These are phyloP conservation scores for Blepharisma stoltei DNA, from an alignment of 73 alveolate species.

Conservation along the genomic window DNA sequence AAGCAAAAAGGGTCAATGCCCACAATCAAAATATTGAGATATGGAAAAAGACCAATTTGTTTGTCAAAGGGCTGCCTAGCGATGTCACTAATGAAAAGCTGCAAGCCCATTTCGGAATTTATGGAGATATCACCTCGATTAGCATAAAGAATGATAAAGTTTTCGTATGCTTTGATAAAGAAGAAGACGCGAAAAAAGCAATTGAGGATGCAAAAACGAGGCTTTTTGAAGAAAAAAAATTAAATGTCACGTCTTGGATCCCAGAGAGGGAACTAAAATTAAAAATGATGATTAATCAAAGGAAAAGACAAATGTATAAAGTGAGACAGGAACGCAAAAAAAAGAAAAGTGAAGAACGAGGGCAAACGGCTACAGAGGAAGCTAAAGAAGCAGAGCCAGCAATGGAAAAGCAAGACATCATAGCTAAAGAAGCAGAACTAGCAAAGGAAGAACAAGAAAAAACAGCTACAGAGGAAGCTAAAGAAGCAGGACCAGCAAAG, in stretches of 20 bases:
- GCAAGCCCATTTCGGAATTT: background rate
- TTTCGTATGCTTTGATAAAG: background rate
- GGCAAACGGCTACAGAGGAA: background rate
- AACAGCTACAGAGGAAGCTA: too few species aligned
- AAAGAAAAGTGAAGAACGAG: background rate
- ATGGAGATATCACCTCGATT: background rate
- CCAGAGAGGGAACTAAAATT: background rate
- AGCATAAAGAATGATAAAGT: background rate
- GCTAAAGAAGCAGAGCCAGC: too few species aligned
- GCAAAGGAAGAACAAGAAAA: too few species aligned
- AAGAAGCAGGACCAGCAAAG: too few species aligned
- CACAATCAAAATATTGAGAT: background rate
- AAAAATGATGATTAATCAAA: background rate
- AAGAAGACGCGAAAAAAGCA: conserved; percentile 7
- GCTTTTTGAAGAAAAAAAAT: background rate
- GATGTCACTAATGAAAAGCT: background rate
- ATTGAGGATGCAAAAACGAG: conserved; percentile 2
- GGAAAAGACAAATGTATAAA: background rate
- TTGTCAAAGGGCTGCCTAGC: background rate
- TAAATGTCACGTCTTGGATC: background rate
- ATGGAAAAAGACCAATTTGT: background rate
- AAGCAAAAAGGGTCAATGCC: background rate
- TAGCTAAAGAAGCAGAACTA: too few species aligned
- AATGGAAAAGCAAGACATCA: too few species aligned
- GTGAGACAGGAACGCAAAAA: background rate